Base-by-base conservation (phyloP, 352 stramenopile species). In the Phytophthora megakarya region DNA sequence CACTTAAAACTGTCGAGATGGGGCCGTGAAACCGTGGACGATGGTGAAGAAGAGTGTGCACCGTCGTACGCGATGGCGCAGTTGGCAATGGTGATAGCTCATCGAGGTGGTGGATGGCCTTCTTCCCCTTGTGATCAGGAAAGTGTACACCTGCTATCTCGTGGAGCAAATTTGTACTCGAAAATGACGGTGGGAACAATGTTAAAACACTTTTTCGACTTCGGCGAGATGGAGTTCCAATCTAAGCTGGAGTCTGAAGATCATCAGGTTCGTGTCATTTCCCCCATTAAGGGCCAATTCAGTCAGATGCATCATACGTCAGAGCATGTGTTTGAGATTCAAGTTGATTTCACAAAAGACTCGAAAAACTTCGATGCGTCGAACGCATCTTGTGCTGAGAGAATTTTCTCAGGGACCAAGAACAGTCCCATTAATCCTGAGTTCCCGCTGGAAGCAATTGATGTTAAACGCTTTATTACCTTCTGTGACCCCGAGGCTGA, bases 161-260 rank as follows among this genome's bases (percentile, higher is more conserved):
- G 73, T 42, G 88, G 88, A 18, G 82, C 84, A 13, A 93, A 95
- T 51, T 60, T 96, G 58, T 94, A 94, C 58, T 93, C 86, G 0
- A 92, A 93, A 60, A 70, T 77, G 65, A 89, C 84, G 11, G 85
- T 90, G 28, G 84, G 81, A 10, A 88, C 84, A 16, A 60, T 90
- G n/a, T 53, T 95, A 3, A 95, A 94, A 51, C 72, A 81, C 44
- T 96, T 96, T 67, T 95, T 96, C 37, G 86, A 94, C 47, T 84
- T 85, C 38, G 70, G 73, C 5, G 77, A 90, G 30, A 80, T 84
- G 39, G 80, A 90, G 37, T 90, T 94, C 26, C 58, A 85, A 40
- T 76, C 61, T 1, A 82, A 81, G 47, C 55, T 95, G 7, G 72
- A 86, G 37, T 80, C 80, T 0, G 67, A 74, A 12, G 72, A 81